Base-by-base conservation (phyloP, 2,329 filamentous ascomycete genomes). In the Penicillium sp. region DNA sequence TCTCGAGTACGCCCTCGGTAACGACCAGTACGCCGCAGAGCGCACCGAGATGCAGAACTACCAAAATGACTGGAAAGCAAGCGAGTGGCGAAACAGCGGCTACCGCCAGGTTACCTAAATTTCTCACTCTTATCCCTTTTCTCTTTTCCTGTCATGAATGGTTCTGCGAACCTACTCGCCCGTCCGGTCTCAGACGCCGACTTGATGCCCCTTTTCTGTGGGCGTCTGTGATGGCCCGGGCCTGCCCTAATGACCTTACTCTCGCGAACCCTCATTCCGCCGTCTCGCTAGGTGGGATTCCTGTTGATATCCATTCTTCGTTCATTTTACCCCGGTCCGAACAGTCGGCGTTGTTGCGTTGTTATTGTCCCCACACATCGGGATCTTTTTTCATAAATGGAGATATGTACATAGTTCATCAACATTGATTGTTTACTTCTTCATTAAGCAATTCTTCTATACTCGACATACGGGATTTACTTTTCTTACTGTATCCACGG, bases 1-100 rank as follows among this genome's bases (percentile, higher is more conserved):
- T 47, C 69, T 70, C 36, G 77, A 79, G 58, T 67, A 70, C 37
- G 70, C 69, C 16, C 44, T 72, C 18, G 74, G 73, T 32, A 74
- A 77, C 50, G 66, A 69, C 57, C 71, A 71, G 40, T 77, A 71
- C 64, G 52, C 56, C 51, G 52, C 52, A n/a, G 65, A 70, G 43
- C 67, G 66, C 35, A 65, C 54, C n/a, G 67, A 69, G 42, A 66
- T 66, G 59, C 59, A 65, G 56, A 65, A 65, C 47, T 64, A 61
- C 57, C 68, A 71, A 52, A 51, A 58, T 16, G 61, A 66, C 34
- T 71, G 69, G 69, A 69, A 62, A 40, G 58, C 64, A 46, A 65
- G 59, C 35, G 66, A 67, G 49, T 70, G 61, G 60, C 58, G 49
- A 24, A 42, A 59, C 47, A 54, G 52, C 23, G 58, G 64, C 42